A percentile compares a stretch with the other conserved stretches of the same genome.
Conservation (phyloP, 2,329 filamentous ascomycete genomes). For the Phialophora chinensis region DNA sequence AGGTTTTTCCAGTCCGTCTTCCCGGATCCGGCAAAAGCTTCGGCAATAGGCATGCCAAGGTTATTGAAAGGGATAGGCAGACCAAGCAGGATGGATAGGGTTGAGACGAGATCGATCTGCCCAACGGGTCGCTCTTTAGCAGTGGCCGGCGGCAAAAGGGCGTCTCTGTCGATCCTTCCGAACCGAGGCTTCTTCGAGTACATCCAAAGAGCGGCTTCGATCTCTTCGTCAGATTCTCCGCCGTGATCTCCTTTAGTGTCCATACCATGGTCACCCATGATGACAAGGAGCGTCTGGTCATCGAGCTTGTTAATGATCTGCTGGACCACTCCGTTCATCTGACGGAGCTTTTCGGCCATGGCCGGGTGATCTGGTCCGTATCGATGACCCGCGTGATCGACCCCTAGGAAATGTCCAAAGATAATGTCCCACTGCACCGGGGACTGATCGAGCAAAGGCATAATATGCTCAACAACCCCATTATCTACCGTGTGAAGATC, state of each 20-base stretch:
- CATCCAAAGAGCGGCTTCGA: slow-evolving; percentile 97
- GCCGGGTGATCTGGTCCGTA: slow-evolving; percentile 92
- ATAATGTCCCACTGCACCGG: slow-evolving; percentile 86
- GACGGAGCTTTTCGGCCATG: slow-evolving; percentile 86
- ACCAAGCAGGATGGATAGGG: slow-evolving; percentile 82
- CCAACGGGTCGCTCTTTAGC: slow-evolving; percentile 77
- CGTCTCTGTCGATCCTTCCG: slow-evolving; percentile 71
- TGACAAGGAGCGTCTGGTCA: slow-evolving; percentile 83
- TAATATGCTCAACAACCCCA: slow-evolving; percentile 87
- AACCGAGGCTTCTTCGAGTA: slow-evolving; percentile 89
- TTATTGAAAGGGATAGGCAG: slow-evolving; percentile 97
- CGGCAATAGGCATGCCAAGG: slow-evolving; percentile 87
- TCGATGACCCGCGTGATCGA: slow-evolving; percentile 95
- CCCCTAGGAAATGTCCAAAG: slow-evolving; percentile 90
- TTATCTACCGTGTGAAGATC: slow-evolving; percentile 97
- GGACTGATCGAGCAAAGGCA: slow-evolving; percentile 74
- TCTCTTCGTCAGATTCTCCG: slow-evolving; percentile 95
- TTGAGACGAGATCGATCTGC: slow-evolving; percentile 96
- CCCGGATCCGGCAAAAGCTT: slow-evolving; percentile 71
- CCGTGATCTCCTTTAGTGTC: slow-evolving; percentile 96
- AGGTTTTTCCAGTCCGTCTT: slow-evolving; percentile 73
- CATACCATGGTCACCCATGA: slow-evolving; percentile 99
- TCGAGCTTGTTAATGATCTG: slow-evolving; percentile 75
- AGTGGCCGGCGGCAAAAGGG: slow-evolving; percentile 64
- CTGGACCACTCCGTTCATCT: slow-evolving; percentile 85